Evolutionary conservation across 208 protist genomes (phyloP).

Genomic region (Leishmania braziliensis): DNA sequence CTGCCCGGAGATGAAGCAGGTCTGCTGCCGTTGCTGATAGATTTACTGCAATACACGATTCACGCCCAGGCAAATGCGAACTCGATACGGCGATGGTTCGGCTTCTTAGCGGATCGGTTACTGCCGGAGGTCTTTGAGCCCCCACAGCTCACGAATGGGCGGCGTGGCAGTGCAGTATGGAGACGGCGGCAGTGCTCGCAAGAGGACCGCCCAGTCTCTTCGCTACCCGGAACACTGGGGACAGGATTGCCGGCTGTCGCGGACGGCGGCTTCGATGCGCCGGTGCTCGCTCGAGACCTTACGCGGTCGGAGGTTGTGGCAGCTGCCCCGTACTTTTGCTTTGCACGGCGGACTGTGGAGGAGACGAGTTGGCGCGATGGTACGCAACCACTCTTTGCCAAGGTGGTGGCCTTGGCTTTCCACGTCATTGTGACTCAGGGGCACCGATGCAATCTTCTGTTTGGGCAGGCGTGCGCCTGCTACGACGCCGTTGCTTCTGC

Average conservation of each 20-base stretch:
- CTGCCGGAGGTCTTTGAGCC: conserved; percentile 73
- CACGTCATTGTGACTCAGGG: conserved; percentile 62
- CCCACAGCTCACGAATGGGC: conserved; percentile 53
- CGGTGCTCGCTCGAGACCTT: conserved; percentile 64
- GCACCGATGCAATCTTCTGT: conserved; percentile 66
- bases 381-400: conserved; percentile 58
- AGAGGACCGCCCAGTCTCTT: conserved; percentile 2
- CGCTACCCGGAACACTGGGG: neutral
- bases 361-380: conserved; percentile 71
- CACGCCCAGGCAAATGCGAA: conserved; percentile 63
- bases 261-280: conserved; percentile 23
- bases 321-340: conserved; percentile 80
- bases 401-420: conserved; percentile 63
- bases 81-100: conserved; percentile 67
- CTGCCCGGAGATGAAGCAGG: conserved; percentile 32
- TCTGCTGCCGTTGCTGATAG: conserved; percentile 67
- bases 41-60: conserved; percentile 51
- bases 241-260: neutral
- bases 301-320: conserved; percentile 59
- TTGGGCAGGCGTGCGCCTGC: conserved; percentile 82
- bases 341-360: conserved; percentile 61
- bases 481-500: conserved; percentile 63
- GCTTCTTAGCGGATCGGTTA: conserved; percentile 56
- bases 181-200: conserved; percentile 16
- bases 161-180: conserved; percentile 45